A percentile compares a stretch with the other conserved stretches of the same genome.
phyloP scores from a whole-genome alignment of 2,329 filamentous ascomycete species.

The Fusarium tricinctum region DNA sequence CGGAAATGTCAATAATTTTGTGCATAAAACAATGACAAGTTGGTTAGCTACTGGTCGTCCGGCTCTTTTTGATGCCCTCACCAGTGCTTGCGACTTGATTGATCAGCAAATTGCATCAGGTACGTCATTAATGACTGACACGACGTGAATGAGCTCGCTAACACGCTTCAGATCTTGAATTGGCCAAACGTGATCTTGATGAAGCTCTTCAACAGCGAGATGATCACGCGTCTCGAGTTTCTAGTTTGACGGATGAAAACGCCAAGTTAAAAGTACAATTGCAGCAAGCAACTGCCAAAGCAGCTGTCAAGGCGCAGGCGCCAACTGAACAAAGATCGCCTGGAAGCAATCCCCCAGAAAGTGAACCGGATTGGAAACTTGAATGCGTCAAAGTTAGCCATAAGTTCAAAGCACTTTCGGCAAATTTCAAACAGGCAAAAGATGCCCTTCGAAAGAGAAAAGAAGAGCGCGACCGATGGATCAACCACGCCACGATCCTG shows the following conservation, averaged over 20 bases:
- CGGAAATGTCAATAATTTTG: constrained; percentile 23
- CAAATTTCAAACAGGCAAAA: constrained; percentile 59
- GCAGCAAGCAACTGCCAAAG: constrained; percentile 15
- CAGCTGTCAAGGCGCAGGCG: constrained; percentile 1
- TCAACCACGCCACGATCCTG: constrained; percentile 59
- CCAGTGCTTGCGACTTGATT: constrained; percentile 57
- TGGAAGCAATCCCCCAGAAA: constrained; percentile 4
- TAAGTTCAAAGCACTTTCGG: constrained; percentile 59
- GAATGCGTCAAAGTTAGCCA: constrained; percentile 57
- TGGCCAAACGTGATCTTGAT: constrained; percentile 59
- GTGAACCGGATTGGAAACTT: constrained; percentile 46
- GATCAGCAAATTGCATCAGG: constrained; percentile 56
- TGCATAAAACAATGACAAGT: constrained; percentile 54
- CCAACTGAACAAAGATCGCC: constrained; percentile 2
- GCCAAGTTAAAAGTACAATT: constrained; percentile 37
- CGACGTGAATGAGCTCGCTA: constrained; percentile 15
- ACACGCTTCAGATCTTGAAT: constrained; percentile 52
- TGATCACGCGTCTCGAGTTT: constrained; percentile 22
- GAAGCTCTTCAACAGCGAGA: constrained; percentile 40
- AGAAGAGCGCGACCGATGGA: constrained; percentile 61
- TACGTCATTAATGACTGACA: constrained; percentile 42
- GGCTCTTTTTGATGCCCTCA: constrained; percentile 58
- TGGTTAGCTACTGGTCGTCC: constrained; percentile 58
- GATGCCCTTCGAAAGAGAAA: constrained; percentile 58
- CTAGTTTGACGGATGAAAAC: constrained; percentile 41